A percentile compares a stretch with the other conserved stretches of the same genome.
These are phyloP conservation scores for Wallacemonas sp. DNA, from an alignment of 208 protist genomes.

Conservation along the genomic window DNA sequence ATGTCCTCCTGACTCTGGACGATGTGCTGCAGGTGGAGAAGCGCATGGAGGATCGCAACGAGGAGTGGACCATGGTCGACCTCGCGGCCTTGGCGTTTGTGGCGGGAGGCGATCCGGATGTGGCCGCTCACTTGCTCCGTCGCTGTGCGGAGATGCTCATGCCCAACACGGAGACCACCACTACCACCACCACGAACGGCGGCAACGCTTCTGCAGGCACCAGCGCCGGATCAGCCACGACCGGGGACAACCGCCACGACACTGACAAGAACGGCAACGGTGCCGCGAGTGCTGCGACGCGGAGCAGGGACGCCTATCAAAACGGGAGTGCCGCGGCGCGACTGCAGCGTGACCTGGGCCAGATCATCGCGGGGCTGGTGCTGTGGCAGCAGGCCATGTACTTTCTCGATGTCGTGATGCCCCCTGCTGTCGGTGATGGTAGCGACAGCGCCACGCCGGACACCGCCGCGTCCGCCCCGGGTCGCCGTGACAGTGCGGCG, in stretches of 20 bases:
- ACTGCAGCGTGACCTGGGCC: conserved; percentile 11
- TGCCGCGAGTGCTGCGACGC: conserved; percentile 17
- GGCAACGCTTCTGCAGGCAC: too few species aligned
- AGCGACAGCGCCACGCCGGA: background rate
- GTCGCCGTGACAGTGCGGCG: too few species aligned
- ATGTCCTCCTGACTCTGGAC: conserved; percentile 20
- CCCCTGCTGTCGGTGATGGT: background rate
- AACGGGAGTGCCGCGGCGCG: background rate
- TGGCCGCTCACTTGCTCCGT: conserved; percentile 6
- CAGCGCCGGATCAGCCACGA: too few species aligned
- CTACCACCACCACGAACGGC: conserved; percentile 7
- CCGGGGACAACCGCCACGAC: too few species aligned
- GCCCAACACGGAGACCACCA: conserved; percentile 14
- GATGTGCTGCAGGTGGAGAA: conserved; percentile 38
- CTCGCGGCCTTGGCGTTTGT: conserved; percentile 30
- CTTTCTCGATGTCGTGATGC: conserved; percentile 4
- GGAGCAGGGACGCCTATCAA: background rate
- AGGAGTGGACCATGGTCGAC: conserved; percentile 31
- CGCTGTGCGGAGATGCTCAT: conserved; percentile 13
- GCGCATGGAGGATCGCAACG: conserved; percentile 44
- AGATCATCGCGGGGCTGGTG: conserved; percentile 11
- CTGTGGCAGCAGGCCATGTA: conserved; percentile 15
- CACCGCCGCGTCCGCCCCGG: background rate
- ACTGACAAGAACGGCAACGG: background rate
- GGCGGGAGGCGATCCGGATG: conserved; percentile 13